Conservation (phyloP, 176 grass and related monocot species). For the Carex littledalei region DNA sequence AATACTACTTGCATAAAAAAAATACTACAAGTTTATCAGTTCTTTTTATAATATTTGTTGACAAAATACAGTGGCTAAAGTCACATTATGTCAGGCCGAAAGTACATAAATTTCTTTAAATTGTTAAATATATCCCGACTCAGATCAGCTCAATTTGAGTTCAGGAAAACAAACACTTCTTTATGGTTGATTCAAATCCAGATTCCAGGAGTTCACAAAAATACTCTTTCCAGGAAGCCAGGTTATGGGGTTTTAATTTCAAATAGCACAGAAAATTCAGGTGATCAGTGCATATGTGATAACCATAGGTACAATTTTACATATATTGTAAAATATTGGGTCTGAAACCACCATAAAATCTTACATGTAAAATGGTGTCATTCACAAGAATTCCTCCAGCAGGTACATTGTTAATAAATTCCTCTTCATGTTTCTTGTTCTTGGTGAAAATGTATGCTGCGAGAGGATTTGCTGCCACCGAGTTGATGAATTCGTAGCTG, state of each 20-base stretch:
- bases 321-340: neutral
- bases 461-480: constrained; percentile 51
- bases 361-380: constrained; percentile 69
- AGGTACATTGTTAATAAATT: constrained; percentile 48
- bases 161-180: neutral
- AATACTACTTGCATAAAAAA: neutral
- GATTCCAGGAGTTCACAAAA: neutral
- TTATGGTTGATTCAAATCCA: neutral
- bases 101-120: neutral
- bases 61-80: neutral
- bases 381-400: constrained; percentile 87
- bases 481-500: constrained; percentile 56
- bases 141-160: neutral
- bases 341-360: neutral
- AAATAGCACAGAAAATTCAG: neutral
- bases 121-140: neutral
- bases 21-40: neutral
- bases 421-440: constrained; percentile 58
- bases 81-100: neutral
- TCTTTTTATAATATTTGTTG: neutral
- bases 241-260: neutral
- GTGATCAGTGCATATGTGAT: neutral
- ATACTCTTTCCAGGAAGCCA: neutral
- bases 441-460: constrained; percentile 94
- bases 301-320: neutral